phyloP scores from a whole-genome alignment of 2,329 filamentous ascomycete genomes.

The Bipolaris victoriae region DNA sequence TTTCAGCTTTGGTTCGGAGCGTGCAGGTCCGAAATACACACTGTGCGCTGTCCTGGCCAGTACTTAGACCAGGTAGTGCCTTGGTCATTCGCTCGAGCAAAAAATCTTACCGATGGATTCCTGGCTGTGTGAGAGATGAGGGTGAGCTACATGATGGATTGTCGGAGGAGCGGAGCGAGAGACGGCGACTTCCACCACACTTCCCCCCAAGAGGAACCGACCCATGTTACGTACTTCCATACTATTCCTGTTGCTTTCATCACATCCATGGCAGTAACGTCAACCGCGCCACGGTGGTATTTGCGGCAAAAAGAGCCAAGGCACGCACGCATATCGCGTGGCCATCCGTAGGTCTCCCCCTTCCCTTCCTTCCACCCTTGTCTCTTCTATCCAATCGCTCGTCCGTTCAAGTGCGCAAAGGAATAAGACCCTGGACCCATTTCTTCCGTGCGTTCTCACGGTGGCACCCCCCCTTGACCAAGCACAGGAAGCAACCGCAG shows the following conservation, averaged over 20 bases:
- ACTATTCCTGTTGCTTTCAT: background rate
- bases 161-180: background rate
- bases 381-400: background rate
- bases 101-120: background rate
- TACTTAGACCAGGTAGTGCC: background rate
- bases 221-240: background rate
- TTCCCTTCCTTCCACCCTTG: background rate
- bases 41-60: background rate
- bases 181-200: background rate
- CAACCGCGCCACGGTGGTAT: background rate
- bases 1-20: conserved; percentile 4
- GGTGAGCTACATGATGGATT: background rate
- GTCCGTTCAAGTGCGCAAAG: background rate
- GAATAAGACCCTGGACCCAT: conserved; percentile 14
- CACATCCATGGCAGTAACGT: background rate
- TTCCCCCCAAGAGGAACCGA: background rate
- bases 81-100: background rate
- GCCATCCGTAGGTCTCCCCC: background rate
- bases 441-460: conserved; percentile 13
- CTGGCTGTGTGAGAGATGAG: background rate
- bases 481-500: background rate
- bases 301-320: background rate
- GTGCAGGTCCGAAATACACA: conserved; percentile 1
- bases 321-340: conserved; percentile 4
- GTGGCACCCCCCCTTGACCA: background rate